Evolutionary conservation across 768 basidiomycete species (phyloP), one percentile per base, ranked within the genome.

Genomic region (Nidularia sp.): DNA sequence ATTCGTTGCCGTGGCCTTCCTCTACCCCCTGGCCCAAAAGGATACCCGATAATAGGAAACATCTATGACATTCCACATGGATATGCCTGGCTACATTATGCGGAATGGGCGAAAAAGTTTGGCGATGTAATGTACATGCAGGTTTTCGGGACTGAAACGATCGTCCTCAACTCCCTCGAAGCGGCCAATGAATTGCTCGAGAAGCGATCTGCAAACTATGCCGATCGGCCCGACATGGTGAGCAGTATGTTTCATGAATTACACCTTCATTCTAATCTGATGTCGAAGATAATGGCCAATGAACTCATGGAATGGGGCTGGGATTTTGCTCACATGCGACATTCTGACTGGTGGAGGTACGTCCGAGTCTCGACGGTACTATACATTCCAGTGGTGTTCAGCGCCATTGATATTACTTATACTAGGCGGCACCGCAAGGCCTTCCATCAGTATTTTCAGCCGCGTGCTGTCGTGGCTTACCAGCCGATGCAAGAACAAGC

Each of bases 131-230:
- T 75, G 39, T 71, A 70, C 53, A 49, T 72, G 33, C 60, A 66
- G 22, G 56, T 71, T 10, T 61, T 73, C 22, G 74, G 74, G 15
- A 60, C 67, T 18, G 60, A 62, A 0, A 64, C 74, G 34, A 58
- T 78, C 29, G 55, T 78, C 18, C 62, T 78, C 41, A 78, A 71
- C 53, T 74, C 74, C 1, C 56, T 65, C 46, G 63, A 71, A 22
- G 65, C 70, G 7, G 65, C 68, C 6, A 64, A 56, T 18, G 76
- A 78, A n/a, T 62, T 79, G 15, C 65, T 79, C 13, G 74, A 79
- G 32, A 70, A 69, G 34, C 69, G 74, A 5, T 76, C 77, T 5
- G 60, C 66, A 48, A 72, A 70, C 33, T 78, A 77, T 55, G 75
- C 78, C 3, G 77, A 76, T 53, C 63, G 78, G 2, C 74, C 74